These are phyloP conservation scores for Echeveria elegans DNA, from an alignment of 164 flowering plant species.

Conservation along the genomic window DNA sequence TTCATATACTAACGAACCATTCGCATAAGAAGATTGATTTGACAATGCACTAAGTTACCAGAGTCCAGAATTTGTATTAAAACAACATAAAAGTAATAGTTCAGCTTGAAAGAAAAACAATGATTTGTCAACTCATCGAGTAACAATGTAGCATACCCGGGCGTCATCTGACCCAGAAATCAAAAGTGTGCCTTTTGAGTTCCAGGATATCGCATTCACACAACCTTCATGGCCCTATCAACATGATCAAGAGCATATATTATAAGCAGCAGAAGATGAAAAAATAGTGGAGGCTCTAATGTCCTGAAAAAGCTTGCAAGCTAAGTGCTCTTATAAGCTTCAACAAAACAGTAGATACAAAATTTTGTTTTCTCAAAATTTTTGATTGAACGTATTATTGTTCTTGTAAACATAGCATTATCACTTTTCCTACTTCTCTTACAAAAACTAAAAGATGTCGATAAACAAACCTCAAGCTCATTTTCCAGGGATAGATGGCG, in stretches of 20 bases:
- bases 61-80: too few relatives aligned
- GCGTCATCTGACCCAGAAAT: conserved; percentile 97
- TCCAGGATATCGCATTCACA: conserved; percentile 89
- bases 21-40: background rate
- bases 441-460: background rate
- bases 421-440: background rate
- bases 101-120: background rate
- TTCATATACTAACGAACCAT: background rate
- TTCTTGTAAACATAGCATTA: background rate
- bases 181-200: conserved; percentile 76
- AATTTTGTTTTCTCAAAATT: background rate
- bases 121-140: background rate
- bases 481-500: conserved; percentile 51
- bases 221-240: conserved; percentile 88
- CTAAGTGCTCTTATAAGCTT: background rate
- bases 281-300: background rate
- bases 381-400: background rate
- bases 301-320: conserved; percentile 1
- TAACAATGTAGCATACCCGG: conserved; percentile 43
- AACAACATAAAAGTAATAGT: background rate
- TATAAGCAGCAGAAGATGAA: background rate
- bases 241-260: background rate
- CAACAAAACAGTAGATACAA: background rate
- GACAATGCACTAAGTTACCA: too few relatives aligned
- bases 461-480: conserved; percentile 55